Base-by-base conservation (phyloP, 2,329 filamentous ascomycete genomes). In the Huntiella savannae region DNA sequence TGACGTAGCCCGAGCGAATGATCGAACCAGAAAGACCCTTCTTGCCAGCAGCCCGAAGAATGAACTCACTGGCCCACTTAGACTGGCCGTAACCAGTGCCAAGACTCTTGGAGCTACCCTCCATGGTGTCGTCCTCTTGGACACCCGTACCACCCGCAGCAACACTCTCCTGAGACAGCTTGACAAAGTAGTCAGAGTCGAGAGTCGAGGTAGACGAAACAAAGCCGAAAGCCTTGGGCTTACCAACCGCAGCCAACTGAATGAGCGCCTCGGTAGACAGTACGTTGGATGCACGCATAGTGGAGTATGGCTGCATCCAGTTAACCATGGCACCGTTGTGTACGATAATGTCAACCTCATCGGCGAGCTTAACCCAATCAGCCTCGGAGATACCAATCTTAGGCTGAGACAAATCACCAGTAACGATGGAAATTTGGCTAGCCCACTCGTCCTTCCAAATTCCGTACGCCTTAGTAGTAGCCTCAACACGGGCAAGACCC, bases 31-130 rank as follows among this genome's bases (percentile, higher is more conserved):
- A 66, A 2, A 95, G 72, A 10, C 88, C 87, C 47, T 83, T 73
- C 48, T 67, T 67, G 43, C 86, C 84, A 19, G 88, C 87, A 59
- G 84, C 81, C 17, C 82, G 73, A 16, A 86, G 73, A 41, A 95
- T 68, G 43, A 73, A 63, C 54, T 78, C 73, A 40, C 73, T 71
- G 4, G 74, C 82, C 86, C 86, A 95, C 64, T 96, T 95, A 53
- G 75, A 77, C 60, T 95, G 87, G 2, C 88, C 87, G 55, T 95
- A 95, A 4, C 88, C 87, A 1, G 83, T 94, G 35, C 76, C 77
- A 1, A 95, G 74, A 32, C 83, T 83, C 45, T 67, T 76, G 35
- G 76, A 70, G 55, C 82, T 87, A 45, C 86, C 84, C 53, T 74
- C 66, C 51, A 95, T 68, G 53, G 88, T 77, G 57, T 95, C 87